Conservation (phyloP, 202 grass and related monocot species). For the Carex arenaria region DNA sequence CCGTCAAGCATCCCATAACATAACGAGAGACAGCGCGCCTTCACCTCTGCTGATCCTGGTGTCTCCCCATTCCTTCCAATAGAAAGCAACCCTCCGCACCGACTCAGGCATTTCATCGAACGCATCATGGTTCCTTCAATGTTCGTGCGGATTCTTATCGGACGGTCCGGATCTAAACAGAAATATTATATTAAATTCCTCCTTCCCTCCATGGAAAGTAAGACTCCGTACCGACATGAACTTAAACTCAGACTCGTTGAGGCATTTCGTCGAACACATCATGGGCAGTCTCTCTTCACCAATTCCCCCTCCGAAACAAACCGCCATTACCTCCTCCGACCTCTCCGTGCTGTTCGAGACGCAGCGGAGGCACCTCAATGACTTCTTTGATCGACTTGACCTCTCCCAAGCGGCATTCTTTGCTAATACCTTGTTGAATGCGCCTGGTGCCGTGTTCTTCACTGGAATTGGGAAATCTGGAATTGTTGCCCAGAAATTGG, state of each 20-base stretch:
- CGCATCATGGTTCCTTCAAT: background rate
- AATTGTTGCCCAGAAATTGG: slow-evolving; percentile 34
- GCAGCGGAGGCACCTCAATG: slow-evolving; percentile 24
- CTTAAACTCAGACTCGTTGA: too few relatives aligned
- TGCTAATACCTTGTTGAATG: slow-evolving; percentile 29
- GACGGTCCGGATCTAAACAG: too few relatives aligned
- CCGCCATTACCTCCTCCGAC: background rate
- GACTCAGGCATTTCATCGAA: background rate
- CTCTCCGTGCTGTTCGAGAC: slow-evolving; percentile 16
- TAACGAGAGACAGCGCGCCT: background rate
- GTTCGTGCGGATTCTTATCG: too few relatives aligned
- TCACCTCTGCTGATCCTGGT: background rate
- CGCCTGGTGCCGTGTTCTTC: slow-evolving; percentile 39
- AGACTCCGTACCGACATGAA: background rate
- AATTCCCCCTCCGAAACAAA: background rate
- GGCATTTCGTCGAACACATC: slow-evolving; percentile 2
- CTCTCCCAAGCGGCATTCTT: slow-evolving; percentile 27
- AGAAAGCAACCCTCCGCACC: background rate
- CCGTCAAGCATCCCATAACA: background rate
- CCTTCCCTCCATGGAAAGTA: background rate
- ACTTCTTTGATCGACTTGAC: slow-evolving; percentile 36
- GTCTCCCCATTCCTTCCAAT: background rate
- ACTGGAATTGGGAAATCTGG: slow-evolving; percentile 40
- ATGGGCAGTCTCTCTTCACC: slow-evolving; percentile 14
- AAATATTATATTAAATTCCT: background rate